These are phyloP conservation scores for Scorias spongiosa DNA, from an alignment of 2,329 filamentous ascomycete genomes.

Conservation along the genomic window DNA sequence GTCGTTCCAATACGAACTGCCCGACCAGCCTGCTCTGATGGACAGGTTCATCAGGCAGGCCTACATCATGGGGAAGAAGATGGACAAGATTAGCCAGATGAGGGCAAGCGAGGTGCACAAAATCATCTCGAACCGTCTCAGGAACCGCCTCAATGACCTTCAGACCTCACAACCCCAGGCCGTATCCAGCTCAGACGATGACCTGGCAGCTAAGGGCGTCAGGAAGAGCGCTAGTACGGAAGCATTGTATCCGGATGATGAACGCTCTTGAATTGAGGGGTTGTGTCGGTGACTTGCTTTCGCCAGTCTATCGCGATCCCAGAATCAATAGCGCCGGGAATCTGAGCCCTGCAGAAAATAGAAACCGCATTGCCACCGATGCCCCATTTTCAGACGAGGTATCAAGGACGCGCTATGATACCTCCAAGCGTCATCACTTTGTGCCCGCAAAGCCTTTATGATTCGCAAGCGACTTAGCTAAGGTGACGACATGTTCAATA, in stretches of 20 bases:
- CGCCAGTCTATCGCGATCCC: no score
- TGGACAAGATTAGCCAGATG: not conserved
- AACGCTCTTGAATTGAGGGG: not conserved
- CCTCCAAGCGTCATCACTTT: no score
- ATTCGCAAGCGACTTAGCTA: no score
- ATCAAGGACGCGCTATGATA: no score
- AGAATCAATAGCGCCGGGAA: no score
- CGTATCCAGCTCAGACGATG: constrained; percentile 1
- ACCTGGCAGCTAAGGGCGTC: constrained; percentile 12
- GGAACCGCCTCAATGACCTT: not conserved
- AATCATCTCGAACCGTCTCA: not conserved
- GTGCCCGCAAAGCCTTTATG: no score
- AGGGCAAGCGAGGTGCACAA: not conserved
- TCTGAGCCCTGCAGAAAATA: no score
- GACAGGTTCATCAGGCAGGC: not conserved
- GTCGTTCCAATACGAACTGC: constrained; percentile 6
- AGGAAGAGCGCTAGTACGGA: constrained; percentile 7
- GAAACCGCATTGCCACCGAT: no score
- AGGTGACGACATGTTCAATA: no score
- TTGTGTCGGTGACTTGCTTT: not conserved
- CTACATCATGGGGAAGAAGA: constrained; percentile 7
- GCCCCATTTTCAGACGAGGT: no score
- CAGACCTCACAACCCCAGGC: not conserved
- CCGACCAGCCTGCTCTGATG: not conserved
- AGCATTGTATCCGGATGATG: not conserved